Conservation (phyloP, 441 rosid genomes). For the Pelargonium cotyledonis region DNA sequence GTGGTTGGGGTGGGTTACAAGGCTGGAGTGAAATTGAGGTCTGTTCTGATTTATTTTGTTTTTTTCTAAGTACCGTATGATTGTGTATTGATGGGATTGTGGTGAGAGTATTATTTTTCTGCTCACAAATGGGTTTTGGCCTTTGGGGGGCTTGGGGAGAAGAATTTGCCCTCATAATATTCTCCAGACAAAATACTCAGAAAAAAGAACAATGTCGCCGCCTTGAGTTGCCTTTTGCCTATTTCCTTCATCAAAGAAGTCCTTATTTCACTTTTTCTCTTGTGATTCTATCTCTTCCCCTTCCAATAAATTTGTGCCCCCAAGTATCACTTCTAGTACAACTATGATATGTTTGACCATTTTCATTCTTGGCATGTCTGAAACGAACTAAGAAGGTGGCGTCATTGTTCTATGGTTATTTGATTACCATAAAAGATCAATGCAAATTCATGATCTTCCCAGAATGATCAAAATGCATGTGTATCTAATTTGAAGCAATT, state of each 20-base stretch:
- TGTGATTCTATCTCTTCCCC: too few relatives aligned
- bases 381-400: not conserved
- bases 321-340: not conserved
- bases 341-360: not conserved
- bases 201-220: too few relatives aligned
- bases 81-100: not conserved
- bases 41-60: not conserved
- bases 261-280: not conserved
- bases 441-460: not conserved
- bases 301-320: too few relatives aligned
- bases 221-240: not conserved
- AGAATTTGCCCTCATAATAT: too few relatives aligned
- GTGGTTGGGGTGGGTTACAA: conserved; percentile 1
- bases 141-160: too few relatives aligned
- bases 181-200: too few relatives aligned
- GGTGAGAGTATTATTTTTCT: not conserved
- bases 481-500: not conserved
- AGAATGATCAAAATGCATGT: not conserved
- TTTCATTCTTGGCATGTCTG: not conserved
- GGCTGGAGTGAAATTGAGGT: not conserved
- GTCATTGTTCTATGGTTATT: not conserved
- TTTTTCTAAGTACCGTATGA: not conserved
- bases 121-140: too few relatives aligned
- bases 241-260: not conserved
- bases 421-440: not conserved